Percentiles rank a stretch among this genome's conserved stretches.
Evolutionary conservation across 2,329 filamentous ascomycete species (phyloP).

Genomic region (Onygenales sp.): DNA sequence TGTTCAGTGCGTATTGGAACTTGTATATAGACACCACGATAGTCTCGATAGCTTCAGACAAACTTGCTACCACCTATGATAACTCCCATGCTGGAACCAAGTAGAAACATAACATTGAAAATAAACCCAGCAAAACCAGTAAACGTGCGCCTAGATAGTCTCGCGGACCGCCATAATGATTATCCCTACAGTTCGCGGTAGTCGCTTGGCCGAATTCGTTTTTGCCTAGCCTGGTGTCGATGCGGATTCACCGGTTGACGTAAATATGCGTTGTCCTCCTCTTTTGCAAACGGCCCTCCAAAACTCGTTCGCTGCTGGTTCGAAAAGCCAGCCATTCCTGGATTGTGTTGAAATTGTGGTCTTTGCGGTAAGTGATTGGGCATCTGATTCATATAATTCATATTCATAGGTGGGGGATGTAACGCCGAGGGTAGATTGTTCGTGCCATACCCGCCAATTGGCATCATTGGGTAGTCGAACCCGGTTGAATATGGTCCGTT

Average conservation of each 20-base stretch:
- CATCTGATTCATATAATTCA: slow-evolving; percentile 28
- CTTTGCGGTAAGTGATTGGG: slow-evolving; percentile 21
- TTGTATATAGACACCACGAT: too few relatives aligned
- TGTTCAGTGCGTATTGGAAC: too few relatives aligned
- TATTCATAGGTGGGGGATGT: slow-evolving; percentile 24
- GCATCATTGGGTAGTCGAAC: slow-evolving; percentile 17
- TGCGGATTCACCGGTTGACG: slow-evolving; percentile 93
- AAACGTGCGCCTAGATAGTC: not conserved
- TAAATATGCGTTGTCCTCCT: slow-evolving; percentile 87
- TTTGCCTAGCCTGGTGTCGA: slow-evolving; percentile 72
- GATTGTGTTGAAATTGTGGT: slow-evolving; percentile 21
- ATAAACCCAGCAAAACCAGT: not conserved
- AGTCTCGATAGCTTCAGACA: too few relatives aligned
- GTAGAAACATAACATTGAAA: not conserved
- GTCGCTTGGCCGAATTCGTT: slow-evolving; percentile 75
- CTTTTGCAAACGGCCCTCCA: slow-evolving; percentile 46
- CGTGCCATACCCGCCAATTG: slow-evolving; percentile 21
- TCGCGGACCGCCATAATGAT: not conserved
- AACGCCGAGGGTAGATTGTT: slow-evolving; percentile 27
- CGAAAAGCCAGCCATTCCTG: slow-evolving; percentile 37
- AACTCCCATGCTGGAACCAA: not conserved
- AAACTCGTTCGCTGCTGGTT: slow-evolving; percentile 51
- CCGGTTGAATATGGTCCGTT: slow-evolving; percentile 7
- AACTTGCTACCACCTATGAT: too few relatives aligned
- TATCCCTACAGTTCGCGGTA: slow-evolving; percentile 66